Evolutionary conservation across 129 eudicot genomes (phyloP).

Genomic region (Rutidosis leptorrhynchoides): DNA sequence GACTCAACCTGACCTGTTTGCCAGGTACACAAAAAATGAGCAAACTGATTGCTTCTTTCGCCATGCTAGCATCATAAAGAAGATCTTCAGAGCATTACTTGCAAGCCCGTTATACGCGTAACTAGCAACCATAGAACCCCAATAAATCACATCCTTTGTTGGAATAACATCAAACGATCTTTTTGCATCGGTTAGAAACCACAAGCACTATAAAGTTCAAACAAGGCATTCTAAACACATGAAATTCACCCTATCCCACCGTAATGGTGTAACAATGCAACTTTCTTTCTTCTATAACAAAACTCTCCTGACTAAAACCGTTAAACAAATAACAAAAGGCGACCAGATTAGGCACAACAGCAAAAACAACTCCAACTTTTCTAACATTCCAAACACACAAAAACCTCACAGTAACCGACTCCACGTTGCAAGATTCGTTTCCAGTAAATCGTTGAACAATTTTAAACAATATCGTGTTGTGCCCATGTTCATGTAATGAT

Average conservation of each 20-base stretch:
- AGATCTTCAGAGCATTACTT: conserved; percentile 40
- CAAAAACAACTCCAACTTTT: conserved; percentile 40
- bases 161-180: conserved; percentile 62
- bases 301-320: conserved; percentile 48
- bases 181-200: conserved; percentile 44
- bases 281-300: conserved; percentile 47
- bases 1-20: too few species aligned
- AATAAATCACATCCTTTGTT: conserved; percentile 50
- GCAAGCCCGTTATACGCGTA: conserved; percentile 42
- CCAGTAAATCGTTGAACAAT: conserved; percentile 51
- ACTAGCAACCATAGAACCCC: conserved; percentile 68
- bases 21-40: too few species aligned
- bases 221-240: conserved; percentile 64
- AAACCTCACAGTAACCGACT: conserved; percentile 54
- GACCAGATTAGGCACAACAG: conserved; percentile 44
- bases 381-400: conserved; percentile 42
- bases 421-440: conserved; percentile 65
- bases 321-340: conserved; percentile 55
- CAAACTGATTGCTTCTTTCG: conserved; percentile 61
- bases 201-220: conserved; percentile 78
- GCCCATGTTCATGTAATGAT: conserved; percentile 60
- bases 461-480: conserved; percentile 48
- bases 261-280: conserved; percentile 61
- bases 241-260: conserved; percentile 52
- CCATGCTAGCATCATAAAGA: conserved; percentile 54